Base-by-base conservation (phyloP, 768 basidiomycete genomes). In the Paxillus rubicundulus region DNA sequence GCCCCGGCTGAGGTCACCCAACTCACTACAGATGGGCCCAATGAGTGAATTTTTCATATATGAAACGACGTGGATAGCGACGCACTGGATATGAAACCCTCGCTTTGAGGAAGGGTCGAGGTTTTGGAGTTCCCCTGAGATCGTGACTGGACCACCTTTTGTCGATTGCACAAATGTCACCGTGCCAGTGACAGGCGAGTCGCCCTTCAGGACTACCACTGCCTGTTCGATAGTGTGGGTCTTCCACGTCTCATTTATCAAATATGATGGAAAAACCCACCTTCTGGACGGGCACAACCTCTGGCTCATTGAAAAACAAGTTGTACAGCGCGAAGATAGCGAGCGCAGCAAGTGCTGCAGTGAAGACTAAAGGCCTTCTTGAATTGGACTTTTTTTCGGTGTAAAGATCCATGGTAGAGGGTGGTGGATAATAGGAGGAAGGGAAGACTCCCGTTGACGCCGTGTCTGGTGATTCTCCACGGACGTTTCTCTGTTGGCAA, bases 61-160 rank as follows among this genome's bases (percentile, higher is more conserved):
- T 45, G 27, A n/a, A 41, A 28, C 30, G 21, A 39, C 24, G 20
- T 24, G 28, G 14, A 33, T 28, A 45, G 44, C 21, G 17, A 73
- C 85, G 52, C 58, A 89, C 88, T 93, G 90, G 51, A 93, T 72
- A 70, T 92, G 91, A 73, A 92, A 89, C 5, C 91, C 91, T 33
- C 84, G 79, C 53, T 74, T 64, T 5, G 84, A 74, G 45, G 75
- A 75, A 5, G 82, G 73, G 56, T 81, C 77, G 41, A 92, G 76
- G 54, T 79, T 79, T 51, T 70, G 74, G 56, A 93, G 72, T 47
- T 79, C 74, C 24, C 88, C 88, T 9, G 78, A 78, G 37, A 92
- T 70, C 13, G 71, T 80, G 45, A 89, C 85, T 21, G 82, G 77
- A 2, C 76, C 78, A 49, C 63, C 65, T 54, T 68, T 65, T 16